Base-by-base conservation (phyloP, 23 red algal species). In the Gracilaria vermiculophylla region DNA sequence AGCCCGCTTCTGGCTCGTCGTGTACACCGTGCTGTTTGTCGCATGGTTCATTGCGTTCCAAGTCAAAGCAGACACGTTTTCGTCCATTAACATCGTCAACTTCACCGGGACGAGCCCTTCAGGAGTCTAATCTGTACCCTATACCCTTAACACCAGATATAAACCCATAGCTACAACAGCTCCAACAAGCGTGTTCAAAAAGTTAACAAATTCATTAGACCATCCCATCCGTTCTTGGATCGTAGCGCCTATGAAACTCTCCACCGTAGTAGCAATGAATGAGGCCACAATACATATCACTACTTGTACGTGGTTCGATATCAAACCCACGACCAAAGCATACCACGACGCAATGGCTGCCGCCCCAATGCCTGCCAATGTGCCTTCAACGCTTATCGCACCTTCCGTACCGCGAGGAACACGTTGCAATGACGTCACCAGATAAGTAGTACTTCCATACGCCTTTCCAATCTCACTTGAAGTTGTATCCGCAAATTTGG, bases 381-480 rank as follows among this genome's bases (percentile, higher is more conserved):
- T 95, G 44, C 96, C 96, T 84, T 98, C 96, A 28, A 92, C 32
- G 48, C 92, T 95, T 15, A 98, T 83, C 54, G 92, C 96, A 21
- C 96, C 96, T 56, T 98, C 96, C 73, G 92, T 95, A 21, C 96
- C 96, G 10, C 77, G 80, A 16, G 80, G 34, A 21, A 98, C 96
- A 0, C 31, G 32, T 62, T 94, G 49, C 36, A 92, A 82, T 9
- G 80, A 92, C 24, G 92, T 98, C 4, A 98, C 53, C 53, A 93
- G 67, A 65, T 85, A 94, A n/a, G 96, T 95, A 15, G 39, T 83
- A 47, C 67, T 92, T 8, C 96, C 96, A 70, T 91, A 98, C 41
- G 82, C 96, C 66, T 98, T 98, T 52, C 96, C 96, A 78, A 98
- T 95, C 74, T 98, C 96, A 25, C 83, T 95, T 6, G 87, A 70